Evolutionary conservation across 164 flowering plant genomes (phyloP).

Genomic region (Taxillus chinensis): DNA sequence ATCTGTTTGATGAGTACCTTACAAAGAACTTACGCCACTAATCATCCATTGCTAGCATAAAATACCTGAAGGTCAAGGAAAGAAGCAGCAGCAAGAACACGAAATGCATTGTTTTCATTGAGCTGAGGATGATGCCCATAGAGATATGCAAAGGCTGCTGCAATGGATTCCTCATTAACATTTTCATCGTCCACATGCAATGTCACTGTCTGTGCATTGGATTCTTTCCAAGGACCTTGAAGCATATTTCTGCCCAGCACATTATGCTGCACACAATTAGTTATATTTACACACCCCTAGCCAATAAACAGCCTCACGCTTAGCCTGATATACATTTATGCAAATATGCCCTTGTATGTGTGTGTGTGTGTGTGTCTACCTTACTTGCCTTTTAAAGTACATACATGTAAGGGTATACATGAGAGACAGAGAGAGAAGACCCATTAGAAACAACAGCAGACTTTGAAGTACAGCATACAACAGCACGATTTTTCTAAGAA

Average conservation of each 20-base stretch:
- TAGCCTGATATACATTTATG: background rate
- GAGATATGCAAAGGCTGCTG: constrained; percentile 81
- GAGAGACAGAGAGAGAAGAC: no score
- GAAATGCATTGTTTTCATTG: constrained; percentile 83
- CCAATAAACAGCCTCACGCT: no score
- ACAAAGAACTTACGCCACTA: background rate
- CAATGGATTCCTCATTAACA: constrained; percentile 79
- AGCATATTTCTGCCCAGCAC: constrained; percentile 83
- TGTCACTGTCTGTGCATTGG: constrained; percentile 59
- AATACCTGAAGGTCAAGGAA: constrained; percentile 97
- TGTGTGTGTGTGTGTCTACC: background rate
- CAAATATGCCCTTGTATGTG: background rate
- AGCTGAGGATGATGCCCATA: constrained; percentile 93
- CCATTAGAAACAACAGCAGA: no score
- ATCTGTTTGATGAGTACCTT: no score
- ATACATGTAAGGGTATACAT: no score
- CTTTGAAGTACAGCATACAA: no score
- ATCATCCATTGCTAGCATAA: background rate
- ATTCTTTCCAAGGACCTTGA: constrained; percentile 97
- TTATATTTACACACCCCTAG: background rate
- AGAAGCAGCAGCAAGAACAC: constrained; percentile 97
- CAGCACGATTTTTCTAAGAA: no score
- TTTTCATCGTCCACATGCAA: constrained; percentile 86
- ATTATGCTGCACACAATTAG: background rate
- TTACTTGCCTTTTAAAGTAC: no score